phyloP scores from a whole-genome alignment of 148 eudicot species.

The Fagopyrum tataricum region DNA sequence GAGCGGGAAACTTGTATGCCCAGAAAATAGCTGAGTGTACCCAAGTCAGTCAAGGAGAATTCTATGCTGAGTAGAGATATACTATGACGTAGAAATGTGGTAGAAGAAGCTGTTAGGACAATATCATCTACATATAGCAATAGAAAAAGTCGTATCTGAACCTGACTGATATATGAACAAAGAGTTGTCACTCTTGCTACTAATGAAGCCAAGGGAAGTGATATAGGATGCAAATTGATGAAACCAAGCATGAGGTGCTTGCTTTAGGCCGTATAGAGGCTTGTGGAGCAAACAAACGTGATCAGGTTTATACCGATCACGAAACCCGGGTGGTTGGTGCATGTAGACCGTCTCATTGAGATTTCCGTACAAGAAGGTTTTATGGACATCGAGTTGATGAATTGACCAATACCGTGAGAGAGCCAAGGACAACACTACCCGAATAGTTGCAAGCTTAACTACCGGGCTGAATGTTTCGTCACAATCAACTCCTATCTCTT shows the following conservation, averaged over 20 bases:
- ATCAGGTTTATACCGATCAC: neutral
- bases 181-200: neutral
- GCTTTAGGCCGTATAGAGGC: neutral
- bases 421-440: no score
- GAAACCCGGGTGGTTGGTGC: neutral
- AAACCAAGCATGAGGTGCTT: neutral
- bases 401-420: neutral
- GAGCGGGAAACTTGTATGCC: conserved; percentile 9
- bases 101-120: neutral
- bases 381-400: neutral
- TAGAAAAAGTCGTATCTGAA: neutral
- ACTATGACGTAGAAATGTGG: neutral
- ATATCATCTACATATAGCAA: conserved; percentile 9
- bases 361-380: neutral
- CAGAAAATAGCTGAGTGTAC: conserved; percentile 1
- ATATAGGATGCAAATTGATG: neutral
- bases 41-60: conserved; percentile 9
- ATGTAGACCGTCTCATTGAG: neutral
- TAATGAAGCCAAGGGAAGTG: neutral
- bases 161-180: neutral
- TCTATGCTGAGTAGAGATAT: neutral
- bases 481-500: neutral
- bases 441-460: no score
- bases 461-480: no score
- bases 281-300: neutral